Evolutionary conservation across 2,329 filamentous ascomycete species (phyloP).

Genomic region (Pestalotiopsis sp.): DNA sequence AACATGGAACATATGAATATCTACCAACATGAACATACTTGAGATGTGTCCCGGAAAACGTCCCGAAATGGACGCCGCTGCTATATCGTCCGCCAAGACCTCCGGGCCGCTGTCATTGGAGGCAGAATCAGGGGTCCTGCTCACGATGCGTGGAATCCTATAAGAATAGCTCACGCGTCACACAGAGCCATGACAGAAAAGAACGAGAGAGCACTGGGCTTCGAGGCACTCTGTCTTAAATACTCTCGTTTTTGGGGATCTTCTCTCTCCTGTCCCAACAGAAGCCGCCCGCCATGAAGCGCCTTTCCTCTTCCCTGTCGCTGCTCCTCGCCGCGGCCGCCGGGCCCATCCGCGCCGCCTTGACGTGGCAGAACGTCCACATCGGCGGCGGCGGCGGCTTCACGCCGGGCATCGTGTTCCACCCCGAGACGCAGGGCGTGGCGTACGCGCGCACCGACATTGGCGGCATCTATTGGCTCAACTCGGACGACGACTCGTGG

Average conservation of each 20-base stretch:
- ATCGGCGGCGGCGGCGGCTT: slow-evolving; percentile 63
- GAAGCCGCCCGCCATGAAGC: slow-evolving; percentile 10
- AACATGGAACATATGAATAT: not conserved
- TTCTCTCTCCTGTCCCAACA: not conserved
- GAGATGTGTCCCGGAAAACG: not conserved
- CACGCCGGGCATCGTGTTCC: slow-evolving; percentile 59
- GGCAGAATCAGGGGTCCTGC: not conserved
- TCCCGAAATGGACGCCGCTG: not conserved
- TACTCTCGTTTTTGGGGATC: not conserved
- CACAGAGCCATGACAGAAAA: not conserved
- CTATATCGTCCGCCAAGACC: not conserved
- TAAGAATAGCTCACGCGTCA: not conserved
- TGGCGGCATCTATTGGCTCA: slow-evolving; percentile 58
- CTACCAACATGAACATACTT: not conserved
- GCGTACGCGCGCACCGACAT: slow-evolving; percentile 62
- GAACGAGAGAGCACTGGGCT: not conserved
- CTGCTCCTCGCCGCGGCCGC: slow-evolving; percentile 21
- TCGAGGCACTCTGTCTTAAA: not conserved
- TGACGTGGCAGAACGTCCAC: slow-evolving; percentile 51
- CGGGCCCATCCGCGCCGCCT: slow-evolving; percentile 34
- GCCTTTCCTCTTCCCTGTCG: slow-evolving; percentile 3
- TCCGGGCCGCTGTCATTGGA: slow-evolving; percentile 3
- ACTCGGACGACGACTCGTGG: slow-evolving; percentile 60
- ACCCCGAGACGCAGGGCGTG: slow-evolving; percentile 51
- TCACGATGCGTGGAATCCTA: not conserved